These are phyloP conservation scores for Decorospora gaudefroyi DNA, from an alignment of 2,329 filamentous ascomycete genomes.

Conservation along the genomic window DNA sequence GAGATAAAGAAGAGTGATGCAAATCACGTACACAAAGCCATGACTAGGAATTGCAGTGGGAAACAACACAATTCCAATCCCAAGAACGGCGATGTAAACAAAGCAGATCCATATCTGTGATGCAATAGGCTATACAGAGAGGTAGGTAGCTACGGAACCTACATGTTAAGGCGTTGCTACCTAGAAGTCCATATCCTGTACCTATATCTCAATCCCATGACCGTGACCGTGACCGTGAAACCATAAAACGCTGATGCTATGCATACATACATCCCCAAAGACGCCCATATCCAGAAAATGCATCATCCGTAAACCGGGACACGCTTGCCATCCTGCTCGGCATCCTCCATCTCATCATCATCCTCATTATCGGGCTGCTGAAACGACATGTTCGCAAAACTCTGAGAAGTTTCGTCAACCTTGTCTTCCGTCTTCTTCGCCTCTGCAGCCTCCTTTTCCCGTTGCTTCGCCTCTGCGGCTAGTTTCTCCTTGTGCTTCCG, in stretches of 20 bases:
- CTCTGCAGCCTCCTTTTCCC: slow-evolving; percentile 28
- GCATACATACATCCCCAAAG: slow-evolving; percentile 13
- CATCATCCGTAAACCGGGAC: slow-evolving; percentile 22
- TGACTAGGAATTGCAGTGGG: no score
- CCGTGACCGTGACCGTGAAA: background rate
- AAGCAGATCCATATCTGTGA: no score
- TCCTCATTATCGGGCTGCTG: slow-evolving; percentile 17
- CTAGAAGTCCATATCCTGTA: background rate
- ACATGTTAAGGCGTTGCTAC: no score
- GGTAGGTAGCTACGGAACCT: no score
- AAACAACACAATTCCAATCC: no score
- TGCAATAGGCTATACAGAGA: no score
- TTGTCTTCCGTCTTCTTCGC: slow-evolving; percentile 13
- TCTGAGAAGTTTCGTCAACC: slow-evolving; percentile 25
- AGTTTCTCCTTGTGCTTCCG: slow-evolving; percentile 41
- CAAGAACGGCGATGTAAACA: no score
- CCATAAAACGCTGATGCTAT: slow-evolving; percentile 29
- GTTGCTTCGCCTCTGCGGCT: slow-evolving; percentile 57
- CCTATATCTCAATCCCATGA: background rate
- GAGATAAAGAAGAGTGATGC: no score
- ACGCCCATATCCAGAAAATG: background rate
- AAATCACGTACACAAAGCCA: no score
- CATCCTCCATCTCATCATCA: slow-evolving; percentile 34
- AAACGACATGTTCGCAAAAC: slow-evolving; percentile 27
- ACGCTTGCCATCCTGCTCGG: slow-evolving; percentile 43